Base-by-base conservation (phyloP, 1,284 basidiomycete genomes). In the Ceratobasidium theobromae region DNA sequence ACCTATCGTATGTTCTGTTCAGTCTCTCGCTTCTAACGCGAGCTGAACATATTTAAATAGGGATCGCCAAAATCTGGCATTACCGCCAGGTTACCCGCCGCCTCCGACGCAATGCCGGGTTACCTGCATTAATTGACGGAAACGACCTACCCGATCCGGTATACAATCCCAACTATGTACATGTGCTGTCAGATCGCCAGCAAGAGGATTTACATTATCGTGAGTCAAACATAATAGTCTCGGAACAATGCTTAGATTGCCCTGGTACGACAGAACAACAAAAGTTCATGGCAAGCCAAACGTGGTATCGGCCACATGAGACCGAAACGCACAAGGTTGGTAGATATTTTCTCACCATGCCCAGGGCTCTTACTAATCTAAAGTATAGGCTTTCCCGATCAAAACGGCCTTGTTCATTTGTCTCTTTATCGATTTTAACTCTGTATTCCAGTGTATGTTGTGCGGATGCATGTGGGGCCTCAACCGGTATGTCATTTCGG, bases 271-370 rank as follows among this genome's bases (percentile, higher is more conserved):
- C 66, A 89, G 87, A 87, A 69, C 87, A 88, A 77, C 77, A 79
- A 62, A 84, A 86, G 72, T 88, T 89, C 69, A 82, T 83, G 72
- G 78, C 84, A 67, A 83, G 82, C 48, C 85, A 91, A 76, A 93
- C 90, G 0, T 95, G 92, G 90, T 95, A 95, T 76, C 80, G 89
- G 43, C 86, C 91, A 5, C 91, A 94, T 75, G 91, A 89, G 43
- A 94, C 91, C 3, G 86, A 87, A 65, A 93, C 93, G 0, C 92
- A 95, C 74, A 79, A 86, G 53, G 87, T 86, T 73, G 8, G 55
- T 23, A 12, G 27, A 12, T 12, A 5, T 23, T 14, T 16, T 9
- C 35, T 6, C 32, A 14, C 38, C 4, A 43, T n/a, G 11, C 40
- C 40, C 4, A 25, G 6, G 53, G 43, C 18, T 21, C 38, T 23